Evolutionary conservation across 305 asterid species (phyloP).

Genomic region (Caryopteris hybrid): DNA sequence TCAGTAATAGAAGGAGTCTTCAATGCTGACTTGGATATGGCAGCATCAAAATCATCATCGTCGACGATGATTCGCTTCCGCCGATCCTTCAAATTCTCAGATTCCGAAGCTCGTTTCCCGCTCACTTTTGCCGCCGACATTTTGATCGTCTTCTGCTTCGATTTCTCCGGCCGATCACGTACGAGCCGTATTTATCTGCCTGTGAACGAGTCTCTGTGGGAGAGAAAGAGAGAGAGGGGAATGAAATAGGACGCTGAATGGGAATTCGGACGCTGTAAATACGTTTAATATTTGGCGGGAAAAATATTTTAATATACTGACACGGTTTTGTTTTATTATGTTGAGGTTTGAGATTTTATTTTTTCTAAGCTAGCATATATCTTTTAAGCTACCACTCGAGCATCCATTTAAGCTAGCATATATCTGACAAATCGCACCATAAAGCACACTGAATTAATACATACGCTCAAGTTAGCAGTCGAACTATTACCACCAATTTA

Average conservation of each 20-base stretch:
- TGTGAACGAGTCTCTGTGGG: neutral
- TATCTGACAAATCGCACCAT: too few relatives aligned
- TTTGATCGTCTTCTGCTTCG: conserved; percentile 8
- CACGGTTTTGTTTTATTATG: too few relatives aligned
- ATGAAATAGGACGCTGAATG: neutral
- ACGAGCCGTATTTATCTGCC: neutral
- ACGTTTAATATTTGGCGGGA: conserved; percentile 25
- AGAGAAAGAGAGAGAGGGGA: conserved; percentile 4
- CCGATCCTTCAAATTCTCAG: conserved; percentile 48
- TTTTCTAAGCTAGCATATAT: too few relatives aligned
- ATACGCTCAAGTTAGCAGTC: too few relatives aligned
- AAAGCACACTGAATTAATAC: too few relatives aligned
- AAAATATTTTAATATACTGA: too few relatives aligned
- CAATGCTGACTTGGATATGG: conserved; percentile 56
- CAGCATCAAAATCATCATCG: conserved; percentile 81
- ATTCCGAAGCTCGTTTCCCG: conserved; percentile 47
- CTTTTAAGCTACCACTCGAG: too few relatives aligned
- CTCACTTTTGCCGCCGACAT: conserved; percentile 60
- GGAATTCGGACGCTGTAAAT: neutral
- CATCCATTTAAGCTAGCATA: too few relatives aligned
- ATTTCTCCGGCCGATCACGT: neutral
- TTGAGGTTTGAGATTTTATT: too few relatives aligned
- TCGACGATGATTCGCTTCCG: conserved; percentile 47
- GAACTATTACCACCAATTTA: too few relatives aligned
- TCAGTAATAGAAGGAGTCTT: neutral